Conservation (phyloP, 257 asterid species). For the Solanum sitiens region DNA sequence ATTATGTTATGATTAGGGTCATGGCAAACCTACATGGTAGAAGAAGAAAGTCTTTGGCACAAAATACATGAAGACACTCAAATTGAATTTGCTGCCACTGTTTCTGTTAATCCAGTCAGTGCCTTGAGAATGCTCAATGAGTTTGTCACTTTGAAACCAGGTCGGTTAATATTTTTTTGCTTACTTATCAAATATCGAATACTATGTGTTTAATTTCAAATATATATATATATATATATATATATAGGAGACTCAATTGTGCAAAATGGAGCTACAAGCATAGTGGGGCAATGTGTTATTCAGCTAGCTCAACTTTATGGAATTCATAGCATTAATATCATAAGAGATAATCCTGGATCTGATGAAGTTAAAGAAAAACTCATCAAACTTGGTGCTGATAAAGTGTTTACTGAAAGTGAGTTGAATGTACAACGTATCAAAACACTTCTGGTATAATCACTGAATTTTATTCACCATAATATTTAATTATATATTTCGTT, state of each 20-base stretch:
- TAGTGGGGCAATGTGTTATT: conserved; percentile 83
- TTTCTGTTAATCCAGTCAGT: conserved; percentile 80
- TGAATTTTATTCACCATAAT: not conserved
- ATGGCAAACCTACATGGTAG: conserved; percentile 88
- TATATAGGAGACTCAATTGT: conserved; percentile 64
- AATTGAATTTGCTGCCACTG: conserved; percentile 72
- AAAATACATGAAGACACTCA: conserved; percentile 60
- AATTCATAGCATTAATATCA: conserved; percentile 54
- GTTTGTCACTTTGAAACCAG: conserved; percentile 64
- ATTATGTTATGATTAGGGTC: conserved; percentile 34
- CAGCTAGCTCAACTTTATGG: conserved; percentile 81
- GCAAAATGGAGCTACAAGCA: conserved; percentile 95
- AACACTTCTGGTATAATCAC: conserved; percentile 49
- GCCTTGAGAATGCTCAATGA: conserved; percentile 90
- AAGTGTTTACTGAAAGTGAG: conserved; percentile 69
- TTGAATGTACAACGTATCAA: conserved; percentile 58
- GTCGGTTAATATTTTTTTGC: not conserved
- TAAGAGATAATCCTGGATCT: conserved; percentile 84
- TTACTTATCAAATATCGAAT: not conserved
- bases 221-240: not conserved
- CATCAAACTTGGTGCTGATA: conserved; percentile 64
- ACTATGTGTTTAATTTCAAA: not conserved
- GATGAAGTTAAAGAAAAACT: conserved; percentile 66
- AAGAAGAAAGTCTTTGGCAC: conserved; percentile 76
- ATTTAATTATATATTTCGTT: not conserved